phyloP scores from a whole-genome alignment of 176 grass and related monocot genomes.

The Raddia distichophylla region DNA sequence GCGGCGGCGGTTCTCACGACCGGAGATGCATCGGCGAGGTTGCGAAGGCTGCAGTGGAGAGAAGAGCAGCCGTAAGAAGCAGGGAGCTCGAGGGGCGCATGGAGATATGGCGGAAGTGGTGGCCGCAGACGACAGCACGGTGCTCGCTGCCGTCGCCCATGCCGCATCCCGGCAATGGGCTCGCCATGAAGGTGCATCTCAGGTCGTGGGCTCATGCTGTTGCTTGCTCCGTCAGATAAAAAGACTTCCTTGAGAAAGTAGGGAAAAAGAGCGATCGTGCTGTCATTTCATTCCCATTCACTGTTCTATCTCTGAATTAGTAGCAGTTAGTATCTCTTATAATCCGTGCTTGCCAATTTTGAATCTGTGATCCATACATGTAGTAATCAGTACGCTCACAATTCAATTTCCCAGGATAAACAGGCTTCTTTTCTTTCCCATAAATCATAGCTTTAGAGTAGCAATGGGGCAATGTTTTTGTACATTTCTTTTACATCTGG shows the following conservation, averaged over 20 bases:
- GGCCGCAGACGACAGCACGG: background rate
- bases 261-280: background rate
- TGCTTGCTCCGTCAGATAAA: constrained; percentile 61
- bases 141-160: constrained; percentile 42
- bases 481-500: constrained; percentile 40
- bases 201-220: constrained; percentile 76
- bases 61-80: background rate
- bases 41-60: background rate
- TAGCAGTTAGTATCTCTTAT: background rate
- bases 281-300: background rate
- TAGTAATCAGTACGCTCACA: background rate
- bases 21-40: constrained; percentile 17
- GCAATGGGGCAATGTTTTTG: constrained; percentile 8
- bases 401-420: background rate
- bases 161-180: constrained; percentile 44
- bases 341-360: background rate
- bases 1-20: background rate
- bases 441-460: constrained; percentile 15
- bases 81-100: constrained; percentile 1
- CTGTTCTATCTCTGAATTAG: background rate
- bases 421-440: background rate
- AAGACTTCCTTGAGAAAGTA: background rate
- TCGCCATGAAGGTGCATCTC: constrained; percentile 67
- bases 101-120: constrained; percentile 13
- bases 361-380: background rate